Conservation (phyloP, 2,329 filamentous ascomycete genomes). For the Acephala macrosclerotiorum region DNA sequence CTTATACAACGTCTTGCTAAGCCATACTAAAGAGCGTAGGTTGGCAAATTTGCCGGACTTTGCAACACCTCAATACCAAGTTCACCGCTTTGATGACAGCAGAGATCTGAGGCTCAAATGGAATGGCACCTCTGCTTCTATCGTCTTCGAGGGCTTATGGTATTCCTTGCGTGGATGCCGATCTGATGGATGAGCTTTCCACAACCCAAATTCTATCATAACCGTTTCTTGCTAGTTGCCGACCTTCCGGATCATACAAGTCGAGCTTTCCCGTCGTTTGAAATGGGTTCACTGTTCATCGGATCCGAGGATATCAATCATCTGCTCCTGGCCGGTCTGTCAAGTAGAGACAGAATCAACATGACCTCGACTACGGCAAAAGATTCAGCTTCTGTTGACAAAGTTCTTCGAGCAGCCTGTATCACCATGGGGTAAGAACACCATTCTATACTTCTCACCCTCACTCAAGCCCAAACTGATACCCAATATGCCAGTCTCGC, state of each 20-base stretch:
- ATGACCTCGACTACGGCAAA: conserved; percentile 16
- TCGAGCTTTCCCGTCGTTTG: conserved; percentile 15
- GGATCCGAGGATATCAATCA: conserved; percentile 18
- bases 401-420: conserved; percentile 15
- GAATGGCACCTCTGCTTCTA: conserved; percentile 8
- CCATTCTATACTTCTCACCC: neutral
- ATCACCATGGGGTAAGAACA: conserved; percentile 15
- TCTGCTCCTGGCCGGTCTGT: conserved; percentile 10
- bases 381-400: conserved; percentile 14
- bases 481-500: conserved; percentile 3
- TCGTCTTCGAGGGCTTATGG: neutral
- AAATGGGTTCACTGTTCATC: conserved; percentile 16
- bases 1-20: no score
- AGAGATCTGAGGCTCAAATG: conserved; percentile 20
- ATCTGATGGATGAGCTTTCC: conserved; percentile 12
- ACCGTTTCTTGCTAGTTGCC: neutral
- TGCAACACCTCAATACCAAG: conserved; percentile 7
- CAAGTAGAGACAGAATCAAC: conserved; percentile 11
- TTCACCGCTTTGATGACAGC: conserved; percentile 7
- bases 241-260: neutral
- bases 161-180: conserved; percentile 16
- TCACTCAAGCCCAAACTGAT: neutral
- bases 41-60: no score
- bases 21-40: no score
- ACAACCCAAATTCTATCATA: neutral